phyloP scores from a whole-genome alignment of 345 rosid species.

The Dipteronia sinensis region DNA sequence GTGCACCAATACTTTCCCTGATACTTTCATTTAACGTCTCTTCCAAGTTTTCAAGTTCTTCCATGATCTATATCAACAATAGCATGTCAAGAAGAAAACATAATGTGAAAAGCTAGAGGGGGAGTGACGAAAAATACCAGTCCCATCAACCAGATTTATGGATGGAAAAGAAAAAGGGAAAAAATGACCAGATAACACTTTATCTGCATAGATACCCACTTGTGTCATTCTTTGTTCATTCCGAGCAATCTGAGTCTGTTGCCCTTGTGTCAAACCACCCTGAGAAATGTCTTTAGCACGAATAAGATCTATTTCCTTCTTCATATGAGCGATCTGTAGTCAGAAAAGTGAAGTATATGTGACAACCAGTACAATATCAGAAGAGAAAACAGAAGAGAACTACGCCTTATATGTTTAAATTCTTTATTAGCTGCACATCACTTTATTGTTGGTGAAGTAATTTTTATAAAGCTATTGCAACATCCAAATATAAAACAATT shows the following conservation, averaged over 20 bases:
- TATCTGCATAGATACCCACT: conserved; percentile 39
- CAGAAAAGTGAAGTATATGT: conserved; percentile 12
- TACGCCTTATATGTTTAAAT: neutral
- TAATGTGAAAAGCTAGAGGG: neutral
- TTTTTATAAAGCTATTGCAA: conserved; percentile 1
- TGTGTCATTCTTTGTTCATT: conserved; percentile 88
- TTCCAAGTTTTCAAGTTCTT: conserved; percentile 96
- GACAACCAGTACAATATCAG: neutral
- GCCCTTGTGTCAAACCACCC: conserved; percentile 98
- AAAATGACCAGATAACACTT: neutral
- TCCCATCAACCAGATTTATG: neutral
- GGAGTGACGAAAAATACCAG: neutral
- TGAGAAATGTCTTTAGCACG: conserved; percentile 94
- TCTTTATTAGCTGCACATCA: neutral
- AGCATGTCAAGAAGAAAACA: conserved; percentile 1
- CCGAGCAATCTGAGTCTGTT: conserved; percentile 98
- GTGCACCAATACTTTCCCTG: conserved; percentile 89
- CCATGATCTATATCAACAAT: conserved; percentile 59
- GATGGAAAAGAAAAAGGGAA: neutral
- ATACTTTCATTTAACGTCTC: conserved; percentile 95
- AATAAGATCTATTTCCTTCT: conserved; percentile 90
- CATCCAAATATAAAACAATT: neutral
- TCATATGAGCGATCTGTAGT: conserved; percentile 88
- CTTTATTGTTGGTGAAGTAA: neutral
- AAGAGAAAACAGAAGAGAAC: neutral